Evolutionary conservation across 805 yeast genomes (phyloP).

Genomic region (Hanseniaspora mollemarum): DNA sequence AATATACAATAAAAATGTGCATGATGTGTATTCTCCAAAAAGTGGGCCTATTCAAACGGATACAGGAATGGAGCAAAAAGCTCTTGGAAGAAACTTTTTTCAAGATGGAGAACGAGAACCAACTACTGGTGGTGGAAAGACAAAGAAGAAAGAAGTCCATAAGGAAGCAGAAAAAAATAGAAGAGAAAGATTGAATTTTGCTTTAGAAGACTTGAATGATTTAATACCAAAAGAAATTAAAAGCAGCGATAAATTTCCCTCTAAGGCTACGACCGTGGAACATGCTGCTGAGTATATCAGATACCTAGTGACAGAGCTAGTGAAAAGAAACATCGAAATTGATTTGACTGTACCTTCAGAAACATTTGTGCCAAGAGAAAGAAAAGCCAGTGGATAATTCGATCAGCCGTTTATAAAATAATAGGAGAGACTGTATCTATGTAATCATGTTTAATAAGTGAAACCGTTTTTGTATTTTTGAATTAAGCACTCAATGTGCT

Average conservation of each 20-base stretch:
- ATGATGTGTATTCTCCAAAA: not conserved
- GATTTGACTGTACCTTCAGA: slow-evolving; percentile 2
- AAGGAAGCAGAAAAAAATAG: slow-evolving; percentile 95
- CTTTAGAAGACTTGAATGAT: slow-evolving; percentile 61
- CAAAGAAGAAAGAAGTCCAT: slow-evolving; percentile 38
- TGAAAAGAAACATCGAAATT: not conserved
- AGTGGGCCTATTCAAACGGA: not conserved
- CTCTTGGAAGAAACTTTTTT: not conserved
- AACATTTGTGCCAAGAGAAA: slow-evolving; percentile 4
- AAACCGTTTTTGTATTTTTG: too few relatives aligned
- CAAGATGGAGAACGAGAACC: too few relatives aligned
- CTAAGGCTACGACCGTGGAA: slow-evolving; percentile 93
- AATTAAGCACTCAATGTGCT: too few relatives aligned
- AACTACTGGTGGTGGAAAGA: not conserved
- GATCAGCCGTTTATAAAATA: too few relatives aligned
- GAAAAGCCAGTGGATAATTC: not conserved
- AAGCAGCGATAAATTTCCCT: slow-evolving; percentile 53
- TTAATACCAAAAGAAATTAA: slow-evolving; percentile 52
- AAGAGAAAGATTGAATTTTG: slow-evolving; percentile 80
- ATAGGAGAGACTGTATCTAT: too few relatives aligned
- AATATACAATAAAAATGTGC: not conserved
- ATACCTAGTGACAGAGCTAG: slow-evolving; percentile 27
- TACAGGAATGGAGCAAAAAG: not conserved
- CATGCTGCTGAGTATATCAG: slow-evolving; percentile 64
- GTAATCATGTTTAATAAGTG: too few relatives aligned